Conservation (phyloP, 148 eudicot genomes). For the Pharnaceum exiguum region DNA sequence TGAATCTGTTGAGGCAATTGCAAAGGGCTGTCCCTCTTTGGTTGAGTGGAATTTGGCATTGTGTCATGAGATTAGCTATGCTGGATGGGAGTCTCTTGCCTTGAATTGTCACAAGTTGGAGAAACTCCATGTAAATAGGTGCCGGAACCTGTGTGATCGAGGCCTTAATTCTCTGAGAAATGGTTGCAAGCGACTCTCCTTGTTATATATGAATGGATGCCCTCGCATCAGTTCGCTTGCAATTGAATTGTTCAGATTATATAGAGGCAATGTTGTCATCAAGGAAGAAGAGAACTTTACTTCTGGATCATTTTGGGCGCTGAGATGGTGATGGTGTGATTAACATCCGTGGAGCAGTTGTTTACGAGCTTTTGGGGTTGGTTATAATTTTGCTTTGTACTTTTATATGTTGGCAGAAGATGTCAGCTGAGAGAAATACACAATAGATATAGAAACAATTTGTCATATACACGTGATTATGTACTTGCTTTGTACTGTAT, state of each 20-base stretch:
- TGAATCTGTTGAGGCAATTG: constrained; percentile 37
- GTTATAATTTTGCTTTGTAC: too few relatives aligned
- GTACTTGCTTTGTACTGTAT: too few relatives aligned
- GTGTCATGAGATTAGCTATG: constrained; percentile 43
- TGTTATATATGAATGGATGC: constrained; percentile 46
- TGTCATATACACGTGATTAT: too few relatives aligned
- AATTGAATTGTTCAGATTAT: constrained; percentile 36
- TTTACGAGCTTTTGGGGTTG: too few relatives aligned
- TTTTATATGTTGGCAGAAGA: too few relatives aligned
- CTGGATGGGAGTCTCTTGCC: constrained; percentile 63
- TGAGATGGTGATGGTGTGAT: constrained; percentile 14
- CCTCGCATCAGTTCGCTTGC: constrained; percentile 27
- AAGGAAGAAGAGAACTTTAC: constrained; percentile 40
- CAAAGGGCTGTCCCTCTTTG: constrained; percentile 56
- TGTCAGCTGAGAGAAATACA: too few relatives aligned
- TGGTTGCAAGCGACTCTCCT: constrained; percentile 44
- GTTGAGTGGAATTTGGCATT: constrained; percentile 62
- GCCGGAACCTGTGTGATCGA: constrained; percentile 45
- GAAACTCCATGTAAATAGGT: constrained; percentile 55
- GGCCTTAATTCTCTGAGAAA: constrained; percentile 44
- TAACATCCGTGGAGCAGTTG: too few relatives aligned
- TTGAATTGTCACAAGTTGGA: constrained; percentile 46
- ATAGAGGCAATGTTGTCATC: constrained; percentile 41
- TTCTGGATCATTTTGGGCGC: constrained; percentile 36
- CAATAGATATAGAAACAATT: too few relatives aligned